phyloP scores from a whole-genome alignment of 352 stramenopile species.

The Pythium guiyangense region DNA sequence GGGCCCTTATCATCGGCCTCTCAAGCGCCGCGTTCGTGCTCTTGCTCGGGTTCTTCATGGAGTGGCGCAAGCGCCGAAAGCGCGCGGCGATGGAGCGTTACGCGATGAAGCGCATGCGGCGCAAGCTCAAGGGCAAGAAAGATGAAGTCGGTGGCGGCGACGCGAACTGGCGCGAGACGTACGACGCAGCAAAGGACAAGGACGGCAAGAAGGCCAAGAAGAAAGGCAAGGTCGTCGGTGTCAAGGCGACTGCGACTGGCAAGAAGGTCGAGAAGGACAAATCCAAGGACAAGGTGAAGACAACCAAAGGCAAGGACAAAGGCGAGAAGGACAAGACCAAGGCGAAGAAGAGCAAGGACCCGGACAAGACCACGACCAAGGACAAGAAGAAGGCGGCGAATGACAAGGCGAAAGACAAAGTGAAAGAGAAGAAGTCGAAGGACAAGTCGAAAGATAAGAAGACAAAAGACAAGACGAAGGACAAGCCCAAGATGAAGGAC shows the following conservation, averaged over 20 bases:
- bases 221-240: constrained; percentile 25
- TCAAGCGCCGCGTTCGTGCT: constrained; percentile 75
- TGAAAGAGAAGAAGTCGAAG: constrained; percentile 4
- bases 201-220: constrained; percentile 48
- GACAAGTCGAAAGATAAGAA: constrained; percentile 16
- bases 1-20: constrained; percentile 81
- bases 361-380: constrained; percentile 58
- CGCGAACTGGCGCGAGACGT: constrained; percentile 74
- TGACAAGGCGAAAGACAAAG: constrained; percentile 12
- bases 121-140: constrained; percentile 91
- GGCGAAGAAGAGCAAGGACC: constrained; percentile 67
- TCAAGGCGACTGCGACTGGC: constrained; percentile 10
- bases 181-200: constrained; percentile 55
- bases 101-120: constrained; percentile 91
- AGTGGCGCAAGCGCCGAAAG: constrained; percentile 90
- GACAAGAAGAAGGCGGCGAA: constrained; percentile 28
- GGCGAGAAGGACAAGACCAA: constrained; percentile 33
- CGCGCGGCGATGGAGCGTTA: constrained; percentile 92
- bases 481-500: constrained; percentile 24
- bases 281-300: constrained; percentile 45
- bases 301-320: constrained; percentile 70
- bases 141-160: constrained; percentile 31
- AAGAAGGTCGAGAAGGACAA: constrained; percentile 31
- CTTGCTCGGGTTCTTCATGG: constrained; percentile 78
- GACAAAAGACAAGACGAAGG: constrained; percentile 22